These are phyloP conservation scores for Mycosphaerella sp. DNA, from an alignment of 2,329 filamentous ascomycete genomes.

Conservation along the genomic window DNA sequence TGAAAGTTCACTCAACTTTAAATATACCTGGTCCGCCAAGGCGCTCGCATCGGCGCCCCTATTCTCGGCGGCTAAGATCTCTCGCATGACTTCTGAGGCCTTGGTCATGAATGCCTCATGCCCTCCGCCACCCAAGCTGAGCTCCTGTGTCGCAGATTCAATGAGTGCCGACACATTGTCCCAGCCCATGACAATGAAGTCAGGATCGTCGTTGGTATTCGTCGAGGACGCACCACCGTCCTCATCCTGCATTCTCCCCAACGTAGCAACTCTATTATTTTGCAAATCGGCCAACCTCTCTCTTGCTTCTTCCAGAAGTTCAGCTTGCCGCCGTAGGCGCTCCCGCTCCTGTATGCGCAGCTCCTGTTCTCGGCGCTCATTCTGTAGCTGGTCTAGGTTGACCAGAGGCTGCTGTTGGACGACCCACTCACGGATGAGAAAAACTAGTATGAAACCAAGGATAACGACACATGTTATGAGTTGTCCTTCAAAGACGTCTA, in stretches of 20 bases:
- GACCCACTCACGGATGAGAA: constrained; percentile 94
- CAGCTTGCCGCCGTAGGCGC: constrained; percentile 24
- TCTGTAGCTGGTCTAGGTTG: constrained; percentile 44
- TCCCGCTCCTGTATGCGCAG: constrained; percentile 28
- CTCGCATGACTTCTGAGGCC: constrained; percentile 18
- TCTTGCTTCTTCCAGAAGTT: constrained; percentile 28
- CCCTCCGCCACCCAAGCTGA: constrained; percentile 16
- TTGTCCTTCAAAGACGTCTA: constrained; percentile 84
- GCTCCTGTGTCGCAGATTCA: constrained; percentile 24
- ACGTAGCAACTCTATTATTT: constrained; percentile 14
- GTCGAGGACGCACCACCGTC: constrained; percentile 16
- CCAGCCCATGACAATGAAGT: constrained; percentile 22
- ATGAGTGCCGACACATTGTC: constrained; percentile 24
- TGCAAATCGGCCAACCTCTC: constrained; percentile 26
- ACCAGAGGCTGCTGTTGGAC: constrained; percentile 94
- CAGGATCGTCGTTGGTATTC: too few species aligned
- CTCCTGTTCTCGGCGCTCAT: constrained; percentile 27
- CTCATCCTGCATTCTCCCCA: not conserved
- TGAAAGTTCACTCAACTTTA: constrained; percentile 21
- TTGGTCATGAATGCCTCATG: constrained; percentile 11
- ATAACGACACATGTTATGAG: constrained; percentile 90
- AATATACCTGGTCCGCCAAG: constrained; percentile 23
- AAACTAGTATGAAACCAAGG: constrained; percentile 91
- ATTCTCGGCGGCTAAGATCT: constrained; percentile 22
- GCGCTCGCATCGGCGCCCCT: constrained; percentile 14